Base-by-base conservation (phyloP, 148 eudicot genomes). In the Agrostemma githago region DNA sequence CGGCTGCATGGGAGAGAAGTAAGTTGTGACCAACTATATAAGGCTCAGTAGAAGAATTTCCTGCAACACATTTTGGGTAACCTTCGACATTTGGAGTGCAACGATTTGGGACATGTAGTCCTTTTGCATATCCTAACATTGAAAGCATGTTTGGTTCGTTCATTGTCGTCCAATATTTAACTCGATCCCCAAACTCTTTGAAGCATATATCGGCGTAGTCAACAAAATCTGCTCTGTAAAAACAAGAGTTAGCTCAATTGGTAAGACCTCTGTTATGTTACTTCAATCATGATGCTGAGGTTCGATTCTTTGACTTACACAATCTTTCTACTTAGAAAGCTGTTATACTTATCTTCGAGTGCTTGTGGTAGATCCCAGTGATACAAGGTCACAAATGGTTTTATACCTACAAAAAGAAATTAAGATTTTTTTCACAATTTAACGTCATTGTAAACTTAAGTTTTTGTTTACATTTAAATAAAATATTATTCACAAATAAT, bases 361-460 rank as follows among this genome's bases (percentile, higher is more conserved):
- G 42, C 48, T 14, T 60, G 67, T 15, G 76, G 76, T 6, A 73
- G 68, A 43, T 73, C 76, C 57, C 63, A 73, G 26, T 73, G 76
- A 21, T 59, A 73, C 19, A 73, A 15, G 4, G 76, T 73, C 10
- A 62, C 76, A 19, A 73, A 60, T 39, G 76, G 76, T 16, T 61
- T 37, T 16, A 73, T 73, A 58, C 57, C 76, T 73, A 26, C 34
- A 12, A 2, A 8, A 8, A n/a, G n/a, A 21, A 56, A 53, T 0
- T 61, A 8, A 61, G 38, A 61, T 17, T 6, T 2, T 17, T 17
- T 43, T 8, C 2, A 66, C 4, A 4, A 61, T 3, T 19, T 39
- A 4, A 38, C 5, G 3, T 2, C 17, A 40, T 4, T 1, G 16
- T 4, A 11, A 38, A 12, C 6, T 26, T 26, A 26, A 26, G 1